Percentiles rank a stretch among this genome's conserved stretches.
Conservation (phyloP, 208 protist genomes). For the Tritrichomonas musculus region DNA sequence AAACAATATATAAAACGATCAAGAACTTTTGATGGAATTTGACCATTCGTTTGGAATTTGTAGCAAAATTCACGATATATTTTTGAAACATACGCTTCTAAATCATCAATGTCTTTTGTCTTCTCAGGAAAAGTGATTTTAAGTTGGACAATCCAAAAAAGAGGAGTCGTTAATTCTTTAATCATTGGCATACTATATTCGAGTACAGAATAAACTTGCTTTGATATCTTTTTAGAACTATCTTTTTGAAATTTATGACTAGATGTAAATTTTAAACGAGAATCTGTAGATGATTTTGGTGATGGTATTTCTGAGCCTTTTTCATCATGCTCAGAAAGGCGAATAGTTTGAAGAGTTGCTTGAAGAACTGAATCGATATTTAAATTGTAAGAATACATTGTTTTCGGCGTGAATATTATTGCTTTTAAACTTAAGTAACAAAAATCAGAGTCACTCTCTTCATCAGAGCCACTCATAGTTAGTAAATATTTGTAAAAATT, state of each 20-base stretch:
- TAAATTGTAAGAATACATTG: neutral
- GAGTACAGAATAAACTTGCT: neutral
- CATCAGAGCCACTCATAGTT: too few relatives aligned
- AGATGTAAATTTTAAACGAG: neutral
- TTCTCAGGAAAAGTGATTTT: neutral
- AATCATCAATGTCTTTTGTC: neutral
- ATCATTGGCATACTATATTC: neutral
- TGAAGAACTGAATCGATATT: neutral
- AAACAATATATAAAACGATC: neutral
- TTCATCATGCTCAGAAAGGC: too few relatives aligned
- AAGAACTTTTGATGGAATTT: neutral
- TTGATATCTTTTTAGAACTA: neutral
- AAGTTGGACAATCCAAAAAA: neutral
- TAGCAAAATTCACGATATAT: neutral
- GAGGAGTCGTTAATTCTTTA: neutral
- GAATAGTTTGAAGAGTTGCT: neutral
- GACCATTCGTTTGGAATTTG: neutral
- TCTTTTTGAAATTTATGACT: neutral
- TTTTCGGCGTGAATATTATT: neutral
- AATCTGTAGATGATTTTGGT: too few relatives aligned
- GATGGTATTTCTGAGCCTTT: neutral
- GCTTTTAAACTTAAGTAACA: too few relatives aligned
- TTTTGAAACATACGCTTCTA: neutral
- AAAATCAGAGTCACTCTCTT: too few relatives aligned
- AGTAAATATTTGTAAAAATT: too few relatives aligned